Conservation (phyloP, 1,284 basidiomycete species). For the Volvariella volvacea region DNA sequence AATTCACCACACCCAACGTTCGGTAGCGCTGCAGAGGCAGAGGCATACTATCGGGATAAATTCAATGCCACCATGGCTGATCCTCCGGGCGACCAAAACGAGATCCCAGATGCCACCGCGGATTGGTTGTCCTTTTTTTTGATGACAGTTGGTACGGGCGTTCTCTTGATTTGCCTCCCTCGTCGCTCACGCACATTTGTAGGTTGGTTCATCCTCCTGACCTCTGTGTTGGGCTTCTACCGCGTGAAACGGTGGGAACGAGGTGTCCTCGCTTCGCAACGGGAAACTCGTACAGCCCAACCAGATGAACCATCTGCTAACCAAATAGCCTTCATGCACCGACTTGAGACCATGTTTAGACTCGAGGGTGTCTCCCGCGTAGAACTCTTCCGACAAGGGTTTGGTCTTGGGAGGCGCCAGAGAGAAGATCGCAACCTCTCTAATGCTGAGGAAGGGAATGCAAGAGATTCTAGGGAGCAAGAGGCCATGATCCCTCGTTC, state of each 20-base stretch:
- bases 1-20: constrained; percentile 26
- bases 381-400: constrained; percentile 47
- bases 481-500: constrained; percentile 31
- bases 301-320: constrained; percentile 8
- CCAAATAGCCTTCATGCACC: constrained; percentile 21
- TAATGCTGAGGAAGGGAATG: constrained; percentile 20
- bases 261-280: constrained; percentile 56
- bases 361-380: constrained; percentile 36
- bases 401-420: constrained; percentile 29
- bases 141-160: constrained; percentile 71
- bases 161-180: neutral
- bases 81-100: constrained; percentile 13
- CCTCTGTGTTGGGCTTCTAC: constrained; percentile 86
- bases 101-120: constrained; percentile 51
- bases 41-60: constrained; percentile 32
- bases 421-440: constrained; percentile 15
- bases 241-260: constrained; percentile 86
- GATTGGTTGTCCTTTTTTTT: constrained; percentile 93
- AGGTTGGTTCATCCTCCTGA: constrained; percentile 91
- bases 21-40: constrained; percentile 41
- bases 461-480: constrained; percentile 21
- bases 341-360: constrained; percentile 41
- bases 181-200: too few relatives aligned
- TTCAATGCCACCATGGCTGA: constrained; percentile 15
- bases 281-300: constrained; percentile 22